These are phyloP conservation scores for Entonaema liquescens DNA, from an alignment of 495 filamentous ascomycete species.

Conservation along the genomic window DNA sequence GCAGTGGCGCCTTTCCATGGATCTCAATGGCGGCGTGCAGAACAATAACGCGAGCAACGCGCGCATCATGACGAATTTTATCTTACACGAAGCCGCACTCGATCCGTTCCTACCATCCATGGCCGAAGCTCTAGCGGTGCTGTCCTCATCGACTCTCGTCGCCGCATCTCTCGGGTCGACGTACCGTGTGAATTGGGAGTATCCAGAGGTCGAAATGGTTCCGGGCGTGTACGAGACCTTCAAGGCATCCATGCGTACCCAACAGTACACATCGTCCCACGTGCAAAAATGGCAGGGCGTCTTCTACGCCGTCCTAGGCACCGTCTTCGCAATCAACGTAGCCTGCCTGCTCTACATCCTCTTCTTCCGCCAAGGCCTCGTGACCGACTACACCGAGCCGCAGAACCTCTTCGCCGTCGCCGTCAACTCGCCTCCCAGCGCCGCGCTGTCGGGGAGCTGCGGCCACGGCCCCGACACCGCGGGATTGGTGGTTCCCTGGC, in stretches of 20 bases:
- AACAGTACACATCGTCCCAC: conserved; percentile 71
- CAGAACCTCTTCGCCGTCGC: conserved; percentile 75
- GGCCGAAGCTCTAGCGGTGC: conserved; percentile 72
- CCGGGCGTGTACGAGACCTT: conserved; percentile 61
- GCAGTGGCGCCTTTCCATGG: conserved; percentile 64
- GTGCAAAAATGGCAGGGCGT: conserved; percentile 63
- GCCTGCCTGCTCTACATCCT: conserved; percentile 67
- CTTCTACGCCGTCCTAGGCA: conserved; percentile 69
- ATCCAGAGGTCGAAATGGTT: conserved; percentile 39
- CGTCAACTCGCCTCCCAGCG: conserved; percentile 69
- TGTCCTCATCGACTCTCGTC: conserved; percentile 70
- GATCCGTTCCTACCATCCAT: conserved; percentile 63
- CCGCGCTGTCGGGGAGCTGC: conserved; percentile 66
- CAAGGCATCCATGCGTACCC: conserved; percentile 62
- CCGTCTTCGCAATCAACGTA: conserved; percentile 70
- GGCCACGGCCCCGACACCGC: conserved; percentile 65
- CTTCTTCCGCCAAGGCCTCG: conserved; percentile 56
- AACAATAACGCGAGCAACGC: conserved; percentile 68
- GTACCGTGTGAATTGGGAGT: conserved; percentile 64
- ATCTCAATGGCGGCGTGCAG: conserved; percentile 66
- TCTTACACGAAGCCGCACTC: conserved; percentile 45
- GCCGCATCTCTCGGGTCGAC: conserved; percentile 61
- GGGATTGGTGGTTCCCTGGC: conserved; percentile 68
- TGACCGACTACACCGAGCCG: conserved; percentile 78
- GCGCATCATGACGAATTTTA: conserved; percentile 67